These are phyloP conservation scores for Alternaria conjuncta DNA, from an alignment of 2,329 filamentous ascomycete species.

Conservation along the genomic window DNA sequence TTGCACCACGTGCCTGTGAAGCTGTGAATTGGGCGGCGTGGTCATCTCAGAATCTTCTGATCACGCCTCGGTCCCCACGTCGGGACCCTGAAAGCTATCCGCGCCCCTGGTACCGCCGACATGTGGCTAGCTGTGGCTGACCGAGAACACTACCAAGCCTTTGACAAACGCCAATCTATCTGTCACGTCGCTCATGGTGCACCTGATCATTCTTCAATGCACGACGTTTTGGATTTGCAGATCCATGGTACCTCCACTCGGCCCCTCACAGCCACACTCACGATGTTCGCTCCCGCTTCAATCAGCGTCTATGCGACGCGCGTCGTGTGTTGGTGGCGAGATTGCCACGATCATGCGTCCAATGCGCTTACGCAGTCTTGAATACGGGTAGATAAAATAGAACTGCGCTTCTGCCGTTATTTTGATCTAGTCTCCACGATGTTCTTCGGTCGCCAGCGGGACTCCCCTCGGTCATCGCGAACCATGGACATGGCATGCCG, in stretches of 20 bases:
- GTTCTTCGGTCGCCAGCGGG: background rate
- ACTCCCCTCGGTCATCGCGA: background rate
- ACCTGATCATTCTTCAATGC: slow-evolving; percentile 2
- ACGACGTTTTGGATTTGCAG: slow-evolving; percentile 8
- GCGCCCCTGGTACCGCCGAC: slow-evolving; percentile 1
- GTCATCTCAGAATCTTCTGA: slow-evolving; percentile 30
- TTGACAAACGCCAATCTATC: slow-evolving; percentile 6
- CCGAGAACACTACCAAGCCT: slow-evolving; percentile 1
- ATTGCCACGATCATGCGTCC: slow-evolving; percentile 9
- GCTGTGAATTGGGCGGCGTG: slow-evolving; percentile 33
- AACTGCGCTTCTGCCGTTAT: background rate
- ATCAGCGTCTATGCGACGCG: slow-evolving; percentile 25
- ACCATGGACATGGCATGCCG: slow-evolving; percentile 2
- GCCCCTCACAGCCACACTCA: slow-evolving; percentile 14
- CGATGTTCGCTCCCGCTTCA: slow-evolving; percentile 3
- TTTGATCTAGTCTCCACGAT: background rate
- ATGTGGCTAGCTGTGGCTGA: slow-evolving; percentile 34
- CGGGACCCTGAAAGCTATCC: slow-evolving; percentile 10
- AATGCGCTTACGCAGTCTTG: slow-evolving; percentile 1
- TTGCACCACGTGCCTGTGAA: slow-evolving; percentile 41
- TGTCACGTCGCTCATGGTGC: background rate
- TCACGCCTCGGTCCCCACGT: slow-evolving; percentile 28
- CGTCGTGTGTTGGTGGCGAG: slow-evolving; percentile 36
- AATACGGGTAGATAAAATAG: background rate
- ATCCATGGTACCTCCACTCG: background rate